Conservation (phyloP, 768 basidiomycete species). For the Stropharia rugosoannulata region DNA sequence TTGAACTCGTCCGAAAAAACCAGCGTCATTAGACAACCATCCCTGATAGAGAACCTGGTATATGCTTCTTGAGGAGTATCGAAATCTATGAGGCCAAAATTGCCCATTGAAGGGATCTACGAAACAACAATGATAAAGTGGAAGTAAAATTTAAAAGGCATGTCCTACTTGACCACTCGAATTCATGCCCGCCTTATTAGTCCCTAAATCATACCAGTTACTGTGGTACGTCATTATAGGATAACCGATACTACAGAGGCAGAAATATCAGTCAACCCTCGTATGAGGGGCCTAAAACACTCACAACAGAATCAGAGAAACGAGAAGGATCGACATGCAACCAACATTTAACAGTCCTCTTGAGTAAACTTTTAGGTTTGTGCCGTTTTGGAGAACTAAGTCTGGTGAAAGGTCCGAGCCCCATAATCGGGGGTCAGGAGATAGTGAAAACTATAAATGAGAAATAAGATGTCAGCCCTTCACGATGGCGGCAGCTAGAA, state of each 20-base stretch:
- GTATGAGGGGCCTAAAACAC: slow-evolving; percentile 20
- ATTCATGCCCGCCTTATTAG: slow-evolving; percentile 59
- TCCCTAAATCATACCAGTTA: slow-evolving; percentile 23
- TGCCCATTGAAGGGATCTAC: slow-evolving; percentile 66
- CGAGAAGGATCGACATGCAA: slow-evolving; percentile 57
- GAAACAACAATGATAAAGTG: slow-evolving; percentile 15
- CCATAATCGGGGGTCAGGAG: slow-evolving; percentile 68
- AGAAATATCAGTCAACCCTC: neutral
- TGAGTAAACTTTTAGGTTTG: slow-evolving; percentile 46
- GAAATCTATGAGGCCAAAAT: slow-evolving; percentile 55
- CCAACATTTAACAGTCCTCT: slow-evolving; percentile 74
- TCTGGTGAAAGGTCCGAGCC: slow-evolving; percentile 57
- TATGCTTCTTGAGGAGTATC: slow-evolving; percentile 60
- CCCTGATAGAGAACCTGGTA: slow-evolving; percentile 52
- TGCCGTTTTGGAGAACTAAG: slow-evolving; percentile 27
- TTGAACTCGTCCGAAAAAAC: slow-evolving; percentile 87
- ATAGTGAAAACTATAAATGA: slow-evolving; percentile 53
- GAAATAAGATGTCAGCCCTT: neutral
- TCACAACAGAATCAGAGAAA: slow-evolving; percentile 59
- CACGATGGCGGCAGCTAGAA: neutral
- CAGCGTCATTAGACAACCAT: slow-evolving; percentile 54
- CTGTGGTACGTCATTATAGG: slow-evolving; percentile 37
- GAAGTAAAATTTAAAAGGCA: slow-evolving; percentile 8
- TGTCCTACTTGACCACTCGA: slow-evolving; percentile 56
- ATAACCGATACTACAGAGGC: slow-evolving; percentile 41